phyloP scores from a whole-genome alignment of 176 grass and related monocot species.

The Zoysia japonica region DNA sequence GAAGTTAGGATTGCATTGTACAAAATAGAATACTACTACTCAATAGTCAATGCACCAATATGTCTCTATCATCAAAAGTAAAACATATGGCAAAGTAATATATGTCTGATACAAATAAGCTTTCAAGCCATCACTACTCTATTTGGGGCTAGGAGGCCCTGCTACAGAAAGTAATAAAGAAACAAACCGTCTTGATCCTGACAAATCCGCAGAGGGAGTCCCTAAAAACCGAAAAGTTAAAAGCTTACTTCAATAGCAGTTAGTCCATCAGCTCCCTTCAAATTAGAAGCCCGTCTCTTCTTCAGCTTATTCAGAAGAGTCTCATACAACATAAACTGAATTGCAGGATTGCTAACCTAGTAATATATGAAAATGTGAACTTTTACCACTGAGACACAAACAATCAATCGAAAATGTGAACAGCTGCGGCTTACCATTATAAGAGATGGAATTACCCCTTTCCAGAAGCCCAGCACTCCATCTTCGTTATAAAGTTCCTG shows the following conservation, averaged over 20 bases:
- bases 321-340: slow-evolving; percentile 99
- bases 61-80: neutral
- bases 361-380: slow-evolving; percentile 38
- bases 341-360: slow-evolving; percentile 93
- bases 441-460: slow-evolving; percentile 86
- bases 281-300: slow-evolving; percentile 65
- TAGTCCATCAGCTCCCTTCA: slow-evolving; percentile 82
- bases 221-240: slow-evolving; percentile 9
- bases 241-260: slow-evolving; percentile 80
- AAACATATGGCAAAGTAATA: neutral
- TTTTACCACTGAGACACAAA: neutral
- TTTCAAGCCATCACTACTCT: slow-evolving; percentile 19
- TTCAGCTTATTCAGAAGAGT: slow-evolving; percentile 91
- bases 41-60: slow-evolving; percentile 2
- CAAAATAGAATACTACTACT: slow-evolving; percentile 23
- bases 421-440: slow-evolving; percentile 71
- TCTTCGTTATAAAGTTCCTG: slow-evolving; percentile 89
- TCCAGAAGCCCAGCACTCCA: slow-evolving; percentile 89
- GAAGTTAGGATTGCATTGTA: slow-evolving; percentile 22
- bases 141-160: neutral
- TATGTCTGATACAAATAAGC: neutral
- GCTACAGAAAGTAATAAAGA: neutral
- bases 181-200: neutral
- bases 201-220: slow-evolving; percentile 11
- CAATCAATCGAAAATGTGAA: slow-evolving; percentile 11